Evolutionary conservation across 2,329 filamentous ascomycete species (phyloP).

Genomic region (Akanthomyces lecanii): DNA sequence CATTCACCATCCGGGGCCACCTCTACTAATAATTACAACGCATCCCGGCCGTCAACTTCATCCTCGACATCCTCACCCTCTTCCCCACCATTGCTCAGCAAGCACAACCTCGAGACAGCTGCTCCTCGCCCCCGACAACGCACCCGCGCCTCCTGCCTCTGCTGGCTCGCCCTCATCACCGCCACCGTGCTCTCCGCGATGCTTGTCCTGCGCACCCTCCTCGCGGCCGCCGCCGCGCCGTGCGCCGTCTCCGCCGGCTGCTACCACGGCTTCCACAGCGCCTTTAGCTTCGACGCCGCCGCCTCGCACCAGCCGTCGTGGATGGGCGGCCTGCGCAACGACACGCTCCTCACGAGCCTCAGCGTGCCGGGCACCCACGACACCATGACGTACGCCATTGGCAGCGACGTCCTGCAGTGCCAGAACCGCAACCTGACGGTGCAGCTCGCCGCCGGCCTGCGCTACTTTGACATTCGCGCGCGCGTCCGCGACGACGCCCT

Average conservation of each 20-base stretch:
- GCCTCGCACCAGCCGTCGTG: conserved; percentile 29
- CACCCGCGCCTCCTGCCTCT: neutral
- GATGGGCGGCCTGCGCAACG: conserved; percentile 40
- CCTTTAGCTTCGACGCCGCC: conserved; percentile 35
- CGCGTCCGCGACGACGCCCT: conserved; percentile 40
- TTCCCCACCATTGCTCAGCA: conserved; percentile 22
- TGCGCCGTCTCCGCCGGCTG: conserved; percentile 26
- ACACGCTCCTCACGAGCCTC: conserved; percentile 37
- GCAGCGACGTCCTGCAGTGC: conserved; percentile 37
- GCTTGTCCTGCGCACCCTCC: conserved; percentile 24
- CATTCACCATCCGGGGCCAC: neutral
- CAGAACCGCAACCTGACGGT: conserved; percentile 43
- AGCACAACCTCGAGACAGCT: conserved; percentile 22
- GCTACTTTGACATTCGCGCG: conserved; percentile 48
- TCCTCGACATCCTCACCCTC: conserved; percentile 26
- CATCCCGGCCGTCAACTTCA: conserved; percentile 19
- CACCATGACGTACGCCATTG: conserved; percentile 45
- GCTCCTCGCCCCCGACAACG: conserved; percentile 18
- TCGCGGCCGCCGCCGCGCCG: conserved; percentile 20
- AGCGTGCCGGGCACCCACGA: conserved; percentile 52
- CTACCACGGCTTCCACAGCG: conserved; percentile 32
- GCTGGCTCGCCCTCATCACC: conserved; percentile 17
- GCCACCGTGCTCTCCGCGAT: conserved; percentile 21
- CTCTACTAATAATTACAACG: neutral
- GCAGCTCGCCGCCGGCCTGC: conserved; percentile 44